phyloP scores from a whole-genome alignment of 306 rosid genomes.

The Vigna trinervia region DNA sequence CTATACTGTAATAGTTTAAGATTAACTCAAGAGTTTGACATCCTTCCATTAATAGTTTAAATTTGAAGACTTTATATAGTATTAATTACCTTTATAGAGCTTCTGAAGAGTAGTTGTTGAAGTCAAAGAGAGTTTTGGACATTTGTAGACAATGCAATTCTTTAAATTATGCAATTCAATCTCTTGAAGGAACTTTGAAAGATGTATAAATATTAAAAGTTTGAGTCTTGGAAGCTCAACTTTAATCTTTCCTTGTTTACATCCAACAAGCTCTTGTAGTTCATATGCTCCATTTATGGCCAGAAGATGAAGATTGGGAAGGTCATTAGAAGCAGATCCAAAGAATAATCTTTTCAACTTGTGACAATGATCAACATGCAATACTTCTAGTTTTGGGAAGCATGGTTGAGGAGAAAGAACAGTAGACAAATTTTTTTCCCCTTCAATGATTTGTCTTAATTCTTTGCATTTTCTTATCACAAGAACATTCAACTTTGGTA shows the following conservation, averaged over 20 bases:
- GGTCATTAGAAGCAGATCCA: neutral
- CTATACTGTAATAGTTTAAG: neutral
- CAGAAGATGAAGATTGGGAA: neutral
- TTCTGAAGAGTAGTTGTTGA: neutral
- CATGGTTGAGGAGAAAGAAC: neutral
- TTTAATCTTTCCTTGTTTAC: neutral
- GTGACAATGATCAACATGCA: neutral
- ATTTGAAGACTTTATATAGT: neutral
- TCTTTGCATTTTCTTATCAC: neutral
- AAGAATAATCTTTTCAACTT: neutral
- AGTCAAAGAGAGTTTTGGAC: slow-evolving; percentile 35
- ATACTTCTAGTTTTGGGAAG: neutral
- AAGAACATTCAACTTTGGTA: slow-evolving; percentile 8
- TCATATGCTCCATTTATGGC: neutral
- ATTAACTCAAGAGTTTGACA: too few relatives aligned
- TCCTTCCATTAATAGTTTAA: neutral
- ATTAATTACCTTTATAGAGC: neutral
- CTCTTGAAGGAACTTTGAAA: slow-evolving; percentile 28
- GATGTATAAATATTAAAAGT: neutral
- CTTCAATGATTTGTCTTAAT: neutral
- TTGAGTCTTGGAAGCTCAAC: slow-evolving; percentile 37
- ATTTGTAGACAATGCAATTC: neutral
- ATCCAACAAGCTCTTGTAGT: neutral
- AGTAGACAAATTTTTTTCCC: neutral
- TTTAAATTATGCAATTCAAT: neutral